phyloP scores from a whole-genome alignment of 352 stramenopile species.

The Pythium dissotocum region DNA sequence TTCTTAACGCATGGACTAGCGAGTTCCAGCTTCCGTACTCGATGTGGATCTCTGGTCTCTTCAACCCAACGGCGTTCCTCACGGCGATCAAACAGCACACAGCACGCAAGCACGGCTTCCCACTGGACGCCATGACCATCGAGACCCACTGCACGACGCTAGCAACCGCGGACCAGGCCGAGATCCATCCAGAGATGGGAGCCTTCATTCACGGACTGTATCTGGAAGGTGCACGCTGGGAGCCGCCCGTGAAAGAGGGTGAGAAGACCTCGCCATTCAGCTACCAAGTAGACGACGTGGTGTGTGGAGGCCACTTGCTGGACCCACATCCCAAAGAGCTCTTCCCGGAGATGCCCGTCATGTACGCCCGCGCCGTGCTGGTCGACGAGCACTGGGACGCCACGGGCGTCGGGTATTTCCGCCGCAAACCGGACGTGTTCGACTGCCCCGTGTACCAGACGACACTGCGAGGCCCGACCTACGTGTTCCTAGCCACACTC shows the following conservation, averaged over 20 bases:
- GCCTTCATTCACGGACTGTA: constrained; percentile 94
- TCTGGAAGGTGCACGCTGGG: constrained; percentile 94
- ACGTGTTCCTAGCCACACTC: constrained; percentile 96
- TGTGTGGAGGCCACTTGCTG: constrained; percentile 83
- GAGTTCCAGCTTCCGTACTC: constrained; percentile 76
- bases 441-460: constrained; percentile 97
- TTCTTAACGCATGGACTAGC: constrained; percentile 66
- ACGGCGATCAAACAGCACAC: constrained; percentile 87
- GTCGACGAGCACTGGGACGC: constrained; percentile 93
- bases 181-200: constrained; percentile 82
- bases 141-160: constrained; percentile 93
- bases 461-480: constrained; percentile 93
- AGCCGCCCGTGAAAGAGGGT: constrained; percentile 60
- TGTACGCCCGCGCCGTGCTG: constrained; percentile 94
- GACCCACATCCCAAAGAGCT: constrained; percentile 94
- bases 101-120: constrained; percentile 78
- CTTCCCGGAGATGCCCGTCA: constrained; percentile 80
- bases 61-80: constrained; percentile 84
- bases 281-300: constrained; percentile 86
- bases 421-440: constrained; percentile 86
- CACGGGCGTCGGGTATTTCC: constrained; percentile 94
- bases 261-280: constrained; percentile 78
- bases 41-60: constrained; percentile 81
- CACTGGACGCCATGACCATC: constrained; percentile 93
- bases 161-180: constrained; percentile 47